Percentiles rank a stretch among this genome's conserved stretches.
Evolutionary conservation across 2,329 filamentous ascomycete species (phyloP).

Genomic region (Neopestalotiopsis clavispora): DNA sequence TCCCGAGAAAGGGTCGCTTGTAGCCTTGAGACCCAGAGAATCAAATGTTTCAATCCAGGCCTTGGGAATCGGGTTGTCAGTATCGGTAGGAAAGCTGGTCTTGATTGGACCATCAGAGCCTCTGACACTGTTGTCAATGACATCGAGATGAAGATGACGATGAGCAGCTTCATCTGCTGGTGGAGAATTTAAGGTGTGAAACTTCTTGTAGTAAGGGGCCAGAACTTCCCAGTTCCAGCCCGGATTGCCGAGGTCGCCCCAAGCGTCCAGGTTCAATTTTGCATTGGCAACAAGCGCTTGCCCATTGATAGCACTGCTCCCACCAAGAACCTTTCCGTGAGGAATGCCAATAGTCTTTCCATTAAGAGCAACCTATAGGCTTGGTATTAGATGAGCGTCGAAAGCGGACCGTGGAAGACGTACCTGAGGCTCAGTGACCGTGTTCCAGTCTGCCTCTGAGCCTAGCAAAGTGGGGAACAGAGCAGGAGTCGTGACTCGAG

Average conservation of each 20-base stretch:
- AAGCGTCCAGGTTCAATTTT: slow-evolving; percentile 21
- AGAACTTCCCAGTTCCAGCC: slow-evolving; percentile 26
- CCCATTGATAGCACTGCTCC: slow-evolving; percentile 23
- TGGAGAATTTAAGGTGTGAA: background rate
- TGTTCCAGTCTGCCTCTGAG: slow-evolving; percentile 19
- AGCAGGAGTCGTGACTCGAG: slow-evolving; percentile 16
- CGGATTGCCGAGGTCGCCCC: slow-evolving; percentile 23
- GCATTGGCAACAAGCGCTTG: slow-evolving; percentile 19
- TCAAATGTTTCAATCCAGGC: slow-evolving; percentile 19
- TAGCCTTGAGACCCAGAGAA: slow-evolving; percentile 18
- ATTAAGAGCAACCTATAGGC: background rate
- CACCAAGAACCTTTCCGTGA: slow-evolving; percentile 22
- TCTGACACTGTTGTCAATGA: slow-evolving; percentile 2
- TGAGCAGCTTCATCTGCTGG: background rate
- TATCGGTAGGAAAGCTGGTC: background rate
- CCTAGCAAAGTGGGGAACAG: slow-evolving; percentile 17
- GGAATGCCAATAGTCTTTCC: slow-evolving; percentile 3
- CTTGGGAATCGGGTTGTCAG: slow-evolving; percentile 15
- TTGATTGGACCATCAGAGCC: slow-evolving; percentile 5
- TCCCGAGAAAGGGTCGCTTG: slow-evolving; percentile 19
- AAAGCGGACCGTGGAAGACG: background rate
- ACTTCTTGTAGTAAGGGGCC: slow-evolving; percentile 18
- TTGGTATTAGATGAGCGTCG: background rate
- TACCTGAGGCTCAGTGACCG: slow-evolving; percentile 23
- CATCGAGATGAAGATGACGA: slow-evolving; percentile 3